phyloP scores from a whole-genome alignment of 1,139 yeast genomes.

The Lodderomyces metapsilosis region DNA sequence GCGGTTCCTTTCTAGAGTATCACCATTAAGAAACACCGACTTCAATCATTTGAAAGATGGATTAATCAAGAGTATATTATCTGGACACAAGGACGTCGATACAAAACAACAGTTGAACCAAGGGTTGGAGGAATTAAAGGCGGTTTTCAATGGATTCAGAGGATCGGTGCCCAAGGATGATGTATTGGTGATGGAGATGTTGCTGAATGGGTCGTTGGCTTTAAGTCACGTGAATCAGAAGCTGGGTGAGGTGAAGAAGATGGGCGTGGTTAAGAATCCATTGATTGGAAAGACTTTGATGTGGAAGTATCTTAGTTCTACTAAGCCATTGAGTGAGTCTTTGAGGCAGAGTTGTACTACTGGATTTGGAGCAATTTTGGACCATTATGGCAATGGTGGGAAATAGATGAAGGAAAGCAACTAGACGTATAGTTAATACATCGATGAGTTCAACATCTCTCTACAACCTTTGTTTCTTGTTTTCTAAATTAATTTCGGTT shows the following conservation, averaged over 20 bases:
- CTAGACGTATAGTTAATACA: too few relatives aligned
- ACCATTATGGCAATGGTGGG: neutral
- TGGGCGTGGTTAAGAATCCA: slow-evolving; percentile 39
- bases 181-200: slow-evolving; percentile 49
- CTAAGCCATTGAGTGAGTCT: slow-evolving; percentile 54
- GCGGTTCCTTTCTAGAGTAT: slow-evolving; percentile 67
- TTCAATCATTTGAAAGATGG: slow-evolving; percentile 89
- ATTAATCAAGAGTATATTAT: slow-evolving; percentile 68
- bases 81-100: slow-evolving; percentile 23
- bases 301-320: slow-evolving; percentile 60
- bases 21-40: slow-evolving; percentile 88
- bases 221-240: slow-evolving; percentile 40
- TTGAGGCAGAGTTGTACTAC: slow-evolving; percentile 33
- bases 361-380: slow-evolving; percentile 10
- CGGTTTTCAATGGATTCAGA: slow-evolving; percentile 40
- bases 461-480: too few relatives aligned
- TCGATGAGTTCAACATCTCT: too few relatives aligned
- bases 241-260: slow-evolving; percentile 28
- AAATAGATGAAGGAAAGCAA: neutral
- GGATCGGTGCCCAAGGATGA: slow-evolving; percentile 70
- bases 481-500: too few relatives aligned
- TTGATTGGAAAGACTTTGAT: slow-evolving; percentile 53
- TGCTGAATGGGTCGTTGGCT: slow-evolving; percentile 43
- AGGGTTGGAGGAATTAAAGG: slow-evolving; percentile 58
- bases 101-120: slow-evolving; percentile 34